Base-by-base conservation (phyloP, 2,329 filamentous ascomycete species). In the Aspergillus udagawae region DNA sequence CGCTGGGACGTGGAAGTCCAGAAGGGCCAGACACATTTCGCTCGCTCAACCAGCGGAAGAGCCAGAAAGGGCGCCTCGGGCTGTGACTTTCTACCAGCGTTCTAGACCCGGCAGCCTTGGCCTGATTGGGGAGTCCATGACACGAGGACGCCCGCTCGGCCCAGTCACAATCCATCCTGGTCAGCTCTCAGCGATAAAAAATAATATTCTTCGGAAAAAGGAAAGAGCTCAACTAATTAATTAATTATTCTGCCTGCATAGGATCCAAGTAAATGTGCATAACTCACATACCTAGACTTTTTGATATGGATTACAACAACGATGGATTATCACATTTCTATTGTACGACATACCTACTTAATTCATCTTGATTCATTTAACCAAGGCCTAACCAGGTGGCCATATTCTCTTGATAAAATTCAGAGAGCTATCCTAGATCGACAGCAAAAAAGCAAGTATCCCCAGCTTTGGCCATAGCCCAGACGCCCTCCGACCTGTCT, bases 51-150 rank as follows among this genome's bases (percentile, higher is more conserved):
- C 47, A 49, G 9, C 23, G 12, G 47, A 10, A 49, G 56, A 57
- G 49, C 49, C 57, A 50, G 41, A 51, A 45, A 29, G 10, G 42
- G 20, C n/a, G 25, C 54, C 59, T 63, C 59, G 60, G 58, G 58
- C 61, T 61, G 57, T 55, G 53, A 59, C 57, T 60, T 45, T 63
- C 54, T 49, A 55, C 54, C 53, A 28, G 59, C 52, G 61, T 60
- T 65, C 63, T 65, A 63, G 63, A 65, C 63, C 61, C 49, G 58
- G 54, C 56, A 53, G 52, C 25, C 56, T 60, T 55, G 58, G 58
- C 58, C 57, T 60, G 56, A 61, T 63, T 58, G 57, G 58, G 61
- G 61, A 60, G 61, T 62, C 60, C 59, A 63, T 64, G 62, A 65
- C 63, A 65, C 63, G 61, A 62, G 61, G 60, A 51, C 60, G 52